These are phyloP conservation scores for Atkinsonella hypoxylon DNA, from an alignment of 2,329 filamentous ascomycete genomes.

Conservation along the genomic window DNA sequence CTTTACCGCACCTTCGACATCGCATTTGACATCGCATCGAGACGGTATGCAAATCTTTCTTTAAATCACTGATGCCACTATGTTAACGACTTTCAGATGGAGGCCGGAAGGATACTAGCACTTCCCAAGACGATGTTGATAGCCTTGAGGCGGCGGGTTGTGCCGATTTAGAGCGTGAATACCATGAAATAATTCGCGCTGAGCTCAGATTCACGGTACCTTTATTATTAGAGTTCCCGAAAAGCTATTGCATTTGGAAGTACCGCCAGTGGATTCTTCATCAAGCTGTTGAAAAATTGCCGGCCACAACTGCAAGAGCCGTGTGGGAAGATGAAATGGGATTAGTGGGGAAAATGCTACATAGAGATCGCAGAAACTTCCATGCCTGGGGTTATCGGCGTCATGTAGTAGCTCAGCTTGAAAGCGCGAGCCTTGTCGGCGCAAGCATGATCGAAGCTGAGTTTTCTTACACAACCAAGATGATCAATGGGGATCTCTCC, in stretches of 20 bases:
- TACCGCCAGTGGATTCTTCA: slow-evolving; percentile 78
- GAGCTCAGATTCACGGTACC: slow-evolving; percentile 79
- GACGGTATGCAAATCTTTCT: not conserved
- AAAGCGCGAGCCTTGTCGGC: slow-evolving; percentile 41
- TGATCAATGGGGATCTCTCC: slow-evolving; percentile 73
- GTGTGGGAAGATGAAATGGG: slow-evolving; percentile 80
- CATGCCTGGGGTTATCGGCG: slow-evolving; percentile 93
- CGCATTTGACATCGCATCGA: not conserved
- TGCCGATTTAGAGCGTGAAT: not conserved
- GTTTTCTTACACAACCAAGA: slow-evolving; percentile 81
- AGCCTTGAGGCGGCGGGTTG: not conserved
- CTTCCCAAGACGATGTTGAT: not conserved
- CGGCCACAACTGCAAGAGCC: slow-evolving; percentile 38
- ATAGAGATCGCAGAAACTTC: slow-evolving; percentile 79
- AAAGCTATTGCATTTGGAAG: slow-evolving; percentile 99
- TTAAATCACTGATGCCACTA: not conserved
- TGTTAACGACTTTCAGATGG: not conserved
- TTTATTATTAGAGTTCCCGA: slow-evolving; percentile 74
- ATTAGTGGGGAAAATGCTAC: slow-evolving; percentile 79
- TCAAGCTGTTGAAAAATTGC: slow-evolving; percentile 54
- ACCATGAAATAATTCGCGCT: slow-evolving; percentile 39
- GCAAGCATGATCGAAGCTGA: slow-evolving; percentile 64
- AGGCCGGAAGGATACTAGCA: not conserved
- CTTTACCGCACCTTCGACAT: slow-evolving; percentile 18
- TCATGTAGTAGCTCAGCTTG: slow-evolving; percentile 63